A percentile compares a stretch with the other conserved stretches of the same genome.
These are phyloP conservation scores for Pyrenula aspistea DNA, from an alignment of 495 filamentous ascomycete genomes.

Conservation along the genomic window DNA sequence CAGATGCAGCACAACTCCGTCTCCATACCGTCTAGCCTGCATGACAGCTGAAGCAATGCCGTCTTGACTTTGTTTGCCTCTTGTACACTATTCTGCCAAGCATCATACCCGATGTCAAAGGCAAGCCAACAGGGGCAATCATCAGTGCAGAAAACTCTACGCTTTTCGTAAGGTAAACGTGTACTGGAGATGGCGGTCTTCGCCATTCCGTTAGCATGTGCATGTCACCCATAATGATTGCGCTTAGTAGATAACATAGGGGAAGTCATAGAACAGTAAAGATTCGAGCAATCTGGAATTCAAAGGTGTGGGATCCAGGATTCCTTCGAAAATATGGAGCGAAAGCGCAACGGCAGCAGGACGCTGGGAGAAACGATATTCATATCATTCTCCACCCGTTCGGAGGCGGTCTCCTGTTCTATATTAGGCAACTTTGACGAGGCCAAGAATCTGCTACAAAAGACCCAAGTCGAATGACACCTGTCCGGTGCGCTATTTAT, in stretches of 20 bases:
- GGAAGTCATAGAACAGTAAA: neutral
- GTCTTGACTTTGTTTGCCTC: neutral
- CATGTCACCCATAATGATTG: neutral
- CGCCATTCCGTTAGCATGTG: neutral
- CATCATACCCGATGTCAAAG: neutral
- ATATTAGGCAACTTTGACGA: too few species aligned
- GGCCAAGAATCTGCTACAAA: too few species aligned
- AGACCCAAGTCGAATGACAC: too few species aligned
- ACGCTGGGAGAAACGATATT: too few species aligned
- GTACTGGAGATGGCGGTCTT: neutral
- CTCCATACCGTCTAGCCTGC: neutral
- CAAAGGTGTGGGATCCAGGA: too few species aligned
- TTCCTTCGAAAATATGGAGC: too few species aligned
- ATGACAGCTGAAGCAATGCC: neutral
- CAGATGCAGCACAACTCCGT: neutral
- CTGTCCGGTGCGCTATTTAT: too few species aligned
- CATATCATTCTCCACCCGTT: too few species aligned
- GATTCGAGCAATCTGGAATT: too few species aligned
- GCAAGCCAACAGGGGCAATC: neutral
- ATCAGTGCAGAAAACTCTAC: neutral
- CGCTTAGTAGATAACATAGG: neutral
- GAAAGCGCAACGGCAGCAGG: too few species aligned
- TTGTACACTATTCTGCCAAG: neutral
- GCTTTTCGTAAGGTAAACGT: neutral
- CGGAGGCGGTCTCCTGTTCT: too few species aligned